Evolutionary conservation across 2,329 filamentous ascomycete genomes (phyloP), one percentile per base, ranked within the genome.

Genomic region (Hirsutella thompsonii): DNA sequence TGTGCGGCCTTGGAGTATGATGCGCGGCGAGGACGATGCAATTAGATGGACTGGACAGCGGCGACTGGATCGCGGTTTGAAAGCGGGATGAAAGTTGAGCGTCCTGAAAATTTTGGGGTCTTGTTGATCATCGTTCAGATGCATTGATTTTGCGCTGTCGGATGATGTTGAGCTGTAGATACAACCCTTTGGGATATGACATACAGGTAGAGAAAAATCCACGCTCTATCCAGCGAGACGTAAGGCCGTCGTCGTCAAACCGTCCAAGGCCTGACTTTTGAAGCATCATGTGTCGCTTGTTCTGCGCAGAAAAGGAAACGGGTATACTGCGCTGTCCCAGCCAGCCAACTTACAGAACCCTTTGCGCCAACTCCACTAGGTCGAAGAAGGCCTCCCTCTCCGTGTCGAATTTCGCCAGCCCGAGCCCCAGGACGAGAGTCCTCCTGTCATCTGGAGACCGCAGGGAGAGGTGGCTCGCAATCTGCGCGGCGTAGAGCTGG

Each of bases 401-500:
- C 5, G 64, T 61, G 35, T 70, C 67, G 2, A 67, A 56, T 45
- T 65, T 72, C 26, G 63, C 62, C 42, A 82, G 51, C 1, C 79
- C 79, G 8, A 83, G 60, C 0, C 78, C 79, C 3, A 82, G 58
- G 9, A 83, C 62, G n/a, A 83, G 56, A 2, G 68, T 79, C 34
- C 79, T 67, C 42, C 64, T 66, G 47, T 81, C 75, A 37, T 78
- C 69, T 1, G 86, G 79, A 40, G 83, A 72, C 47, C 79, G 79
- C 44, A 81, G 76, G 16, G 80, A 71, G 44, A 98, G 74, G 32
- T 82, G 76, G 53, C 81, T 93, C 5, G 83, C 92, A 49, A 96
- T 81, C 54, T 95, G 90, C 35, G 85, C 85, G 3, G 89, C 89
- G 54, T 93, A 82, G 2, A 95, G 75, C 58, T 95, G 89, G 1